Conservation (phyloP, 208 protist genomes). For the Trichomonas gallinae region DNA sequence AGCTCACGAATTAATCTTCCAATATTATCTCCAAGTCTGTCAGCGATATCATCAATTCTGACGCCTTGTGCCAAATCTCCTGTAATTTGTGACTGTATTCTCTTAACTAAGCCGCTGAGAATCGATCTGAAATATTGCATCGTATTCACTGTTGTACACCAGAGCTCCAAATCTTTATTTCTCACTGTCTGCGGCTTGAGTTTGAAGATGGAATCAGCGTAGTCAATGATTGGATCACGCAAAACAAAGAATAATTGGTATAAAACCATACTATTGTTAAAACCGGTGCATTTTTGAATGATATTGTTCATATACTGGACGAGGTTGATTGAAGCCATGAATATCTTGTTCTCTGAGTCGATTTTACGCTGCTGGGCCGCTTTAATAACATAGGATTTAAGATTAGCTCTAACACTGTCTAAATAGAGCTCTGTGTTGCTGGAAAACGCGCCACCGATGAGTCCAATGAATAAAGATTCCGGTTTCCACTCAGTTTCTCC, state of each 20-base stretch:
- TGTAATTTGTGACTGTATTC: background rate
- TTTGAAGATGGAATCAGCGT: background rate
- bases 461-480: background rate
- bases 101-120: background rate
- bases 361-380: background rate
- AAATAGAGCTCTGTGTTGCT: background rate
- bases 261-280: background rate
- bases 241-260: background rate
- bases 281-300: background rate
- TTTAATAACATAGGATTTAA: background rate
- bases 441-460: background rate
- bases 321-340: background rate
- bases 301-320: background rate
- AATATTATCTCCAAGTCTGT: background rate
- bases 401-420: background rate
- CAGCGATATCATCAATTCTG: background rate
- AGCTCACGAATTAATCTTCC: background rate
- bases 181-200: background rate
- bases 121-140: background rate
- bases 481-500: background rate
- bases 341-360: background rate
- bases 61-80: background rate
- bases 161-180: background rate
- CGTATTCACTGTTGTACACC: background rate
- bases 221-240: background rate